Base-by-base conservation (phyloP, 176 grass and related monocot genomes). In the Eragrostis nindensis region DNA sequence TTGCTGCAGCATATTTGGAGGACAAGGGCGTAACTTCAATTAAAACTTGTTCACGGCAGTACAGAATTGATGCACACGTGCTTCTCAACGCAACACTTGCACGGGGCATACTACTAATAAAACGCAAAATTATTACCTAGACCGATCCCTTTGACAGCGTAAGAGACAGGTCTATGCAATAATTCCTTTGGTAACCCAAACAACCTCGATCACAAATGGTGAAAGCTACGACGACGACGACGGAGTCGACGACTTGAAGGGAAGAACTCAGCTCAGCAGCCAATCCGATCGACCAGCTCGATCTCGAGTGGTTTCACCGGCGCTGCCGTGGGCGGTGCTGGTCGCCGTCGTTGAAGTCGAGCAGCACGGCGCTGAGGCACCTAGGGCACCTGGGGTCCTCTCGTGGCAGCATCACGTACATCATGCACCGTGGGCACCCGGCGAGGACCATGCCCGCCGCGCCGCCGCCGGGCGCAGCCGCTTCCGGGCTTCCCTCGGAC, bases 341-440 rank as follows among this genome's bases (percentile, higher is more conserved):
- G 67, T 88, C 86, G 26, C 70, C 86, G 50, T 86, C 90, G 81
- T 83, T 84, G 92, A 98, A 98, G 68, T 98, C 95, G 62, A 98
- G 83, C 71, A 98, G 87, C 76, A 94, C 95, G 30, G 92, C 91
- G 85, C 87, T 98, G 63, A 89, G 91, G 88, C 95, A 94, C 53
- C 91, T 81, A 12, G 95, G 95, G 80, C 95, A 98, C 84, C 93
- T 86, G 70, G 92, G 95, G 36, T 98, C 95, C 21, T 98, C 88
- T 54, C 93, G 87, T 10, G 92, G 89, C 36, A 98, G 90, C 95
- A 98, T 98, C 80, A 98, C 95, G 73, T 98, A 98, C 92, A 98
- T 92, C 79, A 98, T 89, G 90, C 95, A 98, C 66, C 90, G 85
- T 0, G 95, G 92, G 88, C 95, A 98, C 46, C 95, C 95, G 7